Conservation (phyloP, 495 filamentous ascomycete genomes). For the Chaetomidium leptoderma region DNA sequence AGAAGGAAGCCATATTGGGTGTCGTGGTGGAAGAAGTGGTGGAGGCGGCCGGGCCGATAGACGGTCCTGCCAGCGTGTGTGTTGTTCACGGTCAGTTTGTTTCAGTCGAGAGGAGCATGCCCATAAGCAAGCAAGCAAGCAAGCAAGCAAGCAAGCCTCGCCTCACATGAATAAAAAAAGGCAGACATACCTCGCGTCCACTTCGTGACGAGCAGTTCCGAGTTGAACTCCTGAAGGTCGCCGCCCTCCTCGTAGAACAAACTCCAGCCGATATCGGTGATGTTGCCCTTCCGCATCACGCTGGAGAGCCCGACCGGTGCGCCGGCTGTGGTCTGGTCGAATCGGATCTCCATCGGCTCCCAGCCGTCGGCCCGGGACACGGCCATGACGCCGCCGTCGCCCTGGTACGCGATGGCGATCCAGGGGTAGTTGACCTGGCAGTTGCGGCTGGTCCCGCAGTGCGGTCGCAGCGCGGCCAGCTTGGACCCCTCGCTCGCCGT, state of each 20-base stretch:
- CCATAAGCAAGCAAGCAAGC: too few relatives aligned
- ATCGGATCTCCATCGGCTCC: background rate
- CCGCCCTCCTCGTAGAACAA: background rate
- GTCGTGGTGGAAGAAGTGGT: background rate
- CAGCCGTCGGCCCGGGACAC: background rate
- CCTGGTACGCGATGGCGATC: background rate
- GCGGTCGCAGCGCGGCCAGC: background rate
- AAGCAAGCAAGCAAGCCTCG: too few relatives aligned
- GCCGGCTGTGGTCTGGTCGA: background rate
- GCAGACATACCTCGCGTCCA: background rate
- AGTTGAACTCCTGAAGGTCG: background rate
- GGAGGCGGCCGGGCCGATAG: background rate
- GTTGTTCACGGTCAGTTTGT: background rate
- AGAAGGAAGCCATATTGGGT: background rate
- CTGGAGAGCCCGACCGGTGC: background rate
- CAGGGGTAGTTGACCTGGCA: background rate
- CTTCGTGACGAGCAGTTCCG: background rate
- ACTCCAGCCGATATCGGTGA: background rate
- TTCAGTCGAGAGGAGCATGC: background rate
- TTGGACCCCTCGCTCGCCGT: background rate
- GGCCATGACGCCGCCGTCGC: background rate
- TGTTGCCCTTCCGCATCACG: background rate
- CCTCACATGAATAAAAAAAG: background rate
- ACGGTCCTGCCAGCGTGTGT: background rate
- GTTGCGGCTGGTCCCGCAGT: background rate